These are phyloP conservation scores for Trichophyton mentagrophytes DNA, from an alignment of 2,329 filamentous ascomycete genomes.

Conservation along the genomic window DNA sequence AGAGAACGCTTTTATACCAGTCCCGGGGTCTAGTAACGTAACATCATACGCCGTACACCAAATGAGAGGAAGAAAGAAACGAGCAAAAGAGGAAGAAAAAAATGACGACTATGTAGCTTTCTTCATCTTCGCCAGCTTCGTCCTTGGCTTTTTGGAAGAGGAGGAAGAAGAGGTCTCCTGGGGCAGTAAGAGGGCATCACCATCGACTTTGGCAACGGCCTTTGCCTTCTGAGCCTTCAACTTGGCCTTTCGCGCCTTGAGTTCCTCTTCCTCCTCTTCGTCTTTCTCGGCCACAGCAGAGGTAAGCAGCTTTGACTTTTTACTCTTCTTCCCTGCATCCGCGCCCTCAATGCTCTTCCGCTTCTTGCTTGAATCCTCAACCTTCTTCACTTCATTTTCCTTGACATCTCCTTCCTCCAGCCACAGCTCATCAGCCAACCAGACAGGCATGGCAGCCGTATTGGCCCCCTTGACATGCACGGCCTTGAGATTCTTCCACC, in stretches of 20 bases:
- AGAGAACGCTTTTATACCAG: neutral
- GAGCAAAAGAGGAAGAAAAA: neutral
- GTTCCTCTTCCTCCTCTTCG: constrained; percentile 27
- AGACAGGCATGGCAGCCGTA: constrained; percentile 84
- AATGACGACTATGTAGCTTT: neutral
- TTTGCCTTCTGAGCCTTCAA: constrained; percentile 39
- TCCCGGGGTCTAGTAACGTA: neutral
- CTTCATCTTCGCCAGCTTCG: neutral
- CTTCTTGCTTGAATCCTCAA: constrained; percentile 43
- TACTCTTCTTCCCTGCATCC: constrained; percentile 13
- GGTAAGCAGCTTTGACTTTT: constrained; percentile 25
- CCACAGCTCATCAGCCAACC: constrained; percentile 88
- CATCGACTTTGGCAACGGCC: constrained; percentile 13
- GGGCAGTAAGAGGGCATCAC: neutral
- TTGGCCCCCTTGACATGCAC: constrained; percentile 85
- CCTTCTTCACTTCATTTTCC: constrained; percentile 30
- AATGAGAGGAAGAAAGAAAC: neutral
- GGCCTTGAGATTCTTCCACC: constrained; percentile 74
- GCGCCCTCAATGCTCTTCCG: constrained; percentile 25
- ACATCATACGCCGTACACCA: neutral
- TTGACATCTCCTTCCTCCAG: constrained; percentile 59
- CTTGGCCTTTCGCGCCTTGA: constrained; percentile 33
- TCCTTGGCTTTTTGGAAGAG: neutral
- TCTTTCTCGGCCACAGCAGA: constrained; percentile 16
- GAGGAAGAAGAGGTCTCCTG: neutral